A percentile compares a stretch with the other conserved stretches of the same genome.
phyloP scores from a whole-genome alignment of 768 basidiomycete genomes.

The Pleurotus salmoneostramineus region DNA sequence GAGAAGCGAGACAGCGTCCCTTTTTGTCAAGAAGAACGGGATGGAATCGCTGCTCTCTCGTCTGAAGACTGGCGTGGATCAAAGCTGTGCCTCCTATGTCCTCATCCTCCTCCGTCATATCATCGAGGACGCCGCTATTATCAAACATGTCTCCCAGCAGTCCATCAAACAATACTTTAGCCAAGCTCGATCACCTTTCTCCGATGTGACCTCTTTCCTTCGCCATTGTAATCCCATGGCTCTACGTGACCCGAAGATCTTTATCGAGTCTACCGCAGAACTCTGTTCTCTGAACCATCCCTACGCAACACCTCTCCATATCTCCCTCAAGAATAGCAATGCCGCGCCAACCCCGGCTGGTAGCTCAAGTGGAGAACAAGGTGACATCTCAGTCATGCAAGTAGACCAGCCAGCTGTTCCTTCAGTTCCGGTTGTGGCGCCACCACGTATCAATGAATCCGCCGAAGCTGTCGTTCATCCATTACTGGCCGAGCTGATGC shows the following conservation, averaged over 20 bases:
- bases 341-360: constrained; percentile 19
- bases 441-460: constrained; percentile 32
- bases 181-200: constrained; percentile 60
- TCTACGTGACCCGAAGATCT: constrained; percentile 72
- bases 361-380: constrained; percentile 16
- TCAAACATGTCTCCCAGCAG: constrained; percentile 75
- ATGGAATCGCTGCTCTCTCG: constrained; percentile 61
- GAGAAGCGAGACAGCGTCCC: constrained; percentile 56
- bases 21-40: constrained; percentile 68
- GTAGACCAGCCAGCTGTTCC: constrained; percentile 35
- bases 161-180: constrained; percentile 80
- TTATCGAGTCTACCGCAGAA: constrained; percentile 69
- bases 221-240: constrained; percentile 76
- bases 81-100: constrained; percentile 77
- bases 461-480: constrained; percentile 64
- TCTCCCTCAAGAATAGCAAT: constrained; percentile 44
- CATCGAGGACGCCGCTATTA: constrained; percentile 67
- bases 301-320: constrained; percentile 49
- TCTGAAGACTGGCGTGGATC: constrained; percentile 55
- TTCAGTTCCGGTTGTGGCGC: constrained; percentile 14
- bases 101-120: constrained; percentile 89
- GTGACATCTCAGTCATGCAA: constrained; percentile 49
- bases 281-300: constrained; percentile 73
- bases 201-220: constrained; percentile 72
- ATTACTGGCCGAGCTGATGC: constrained; percentile 69